These are phyloP conservation scores for Russula griseocarnosa DNA, from an alignment of 768 basidiomycete species.

Conservation along the genomic window DNA sequence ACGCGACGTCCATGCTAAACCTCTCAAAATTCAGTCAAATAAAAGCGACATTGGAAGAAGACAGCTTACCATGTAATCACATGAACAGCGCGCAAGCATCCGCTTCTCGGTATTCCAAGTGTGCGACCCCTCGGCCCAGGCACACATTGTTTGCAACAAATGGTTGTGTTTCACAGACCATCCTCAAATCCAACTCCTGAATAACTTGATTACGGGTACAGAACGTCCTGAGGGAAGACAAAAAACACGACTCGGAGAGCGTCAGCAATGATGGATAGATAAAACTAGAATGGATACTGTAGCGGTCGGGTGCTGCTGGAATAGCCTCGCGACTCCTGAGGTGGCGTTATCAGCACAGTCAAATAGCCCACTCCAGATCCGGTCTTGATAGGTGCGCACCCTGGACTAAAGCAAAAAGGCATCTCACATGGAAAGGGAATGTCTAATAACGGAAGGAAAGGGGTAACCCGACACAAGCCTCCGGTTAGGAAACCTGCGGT, in stretches of 20 bases:
- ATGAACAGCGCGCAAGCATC: background rate
- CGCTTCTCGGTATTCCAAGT: background rate
- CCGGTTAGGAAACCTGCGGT: constrained; percentile 13
- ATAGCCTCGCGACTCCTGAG: too few relatives aligned
- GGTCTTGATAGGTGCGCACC: constrained; percentile 14
- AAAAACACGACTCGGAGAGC: too few relatives aligned
- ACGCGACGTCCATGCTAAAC: background rate
- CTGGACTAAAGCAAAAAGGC: background rate
- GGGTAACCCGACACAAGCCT: constrained; percentile 15
- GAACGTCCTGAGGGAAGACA: too few relatives aligned
- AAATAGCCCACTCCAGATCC: background rate
- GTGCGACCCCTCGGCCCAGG: constrained; percentile 13
- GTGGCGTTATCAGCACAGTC: too few relatives aligned
- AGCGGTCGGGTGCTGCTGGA: too few relatives aligned
- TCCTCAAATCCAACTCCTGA: too few relatives aligned
- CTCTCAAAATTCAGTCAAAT: background rate
- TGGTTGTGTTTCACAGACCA: background rate
- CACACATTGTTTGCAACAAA: background rate
- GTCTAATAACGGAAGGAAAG: background rate
- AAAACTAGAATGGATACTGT: too few relatives aligned
- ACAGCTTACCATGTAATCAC: background rate
- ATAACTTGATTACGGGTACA: too few relatives aligned
- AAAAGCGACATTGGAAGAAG: background rate
- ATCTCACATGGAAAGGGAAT: constrained; percentile 10
- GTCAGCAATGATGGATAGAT: too few relatives aligned